Conservation (phyloP, 495 filamentous ascomycete species). For the Xylaria nigripes region DNA sequence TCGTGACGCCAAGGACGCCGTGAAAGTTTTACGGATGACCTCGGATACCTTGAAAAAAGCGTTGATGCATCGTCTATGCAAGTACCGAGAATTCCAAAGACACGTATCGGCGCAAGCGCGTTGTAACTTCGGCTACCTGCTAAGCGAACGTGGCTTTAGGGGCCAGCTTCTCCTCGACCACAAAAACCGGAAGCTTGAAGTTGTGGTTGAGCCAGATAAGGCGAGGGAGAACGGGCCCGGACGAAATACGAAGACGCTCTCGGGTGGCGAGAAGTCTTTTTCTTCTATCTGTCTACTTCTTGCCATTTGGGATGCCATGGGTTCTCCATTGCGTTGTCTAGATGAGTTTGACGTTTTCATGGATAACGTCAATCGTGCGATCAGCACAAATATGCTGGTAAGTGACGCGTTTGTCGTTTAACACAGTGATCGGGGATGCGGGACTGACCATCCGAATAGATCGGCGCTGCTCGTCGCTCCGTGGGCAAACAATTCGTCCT, state of each 20-base stretch:
- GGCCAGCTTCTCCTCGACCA: conserved; percentile 76
- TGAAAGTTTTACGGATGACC: conserved; percentile 42
- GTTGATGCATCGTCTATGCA: conserved; percentile 58
- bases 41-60: conserved; percentile 54
- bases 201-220: conserved; percentile 78
- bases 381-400: conserved; percentile 93
- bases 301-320: conserved; percentile 96
- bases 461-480: conserved; percentile 71
- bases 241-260: conserved; percentile 81
- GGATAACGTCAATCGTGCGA: conserved; percentile 91
- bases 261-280: conserved; percentile 95
- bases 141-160: conserved; percentile 82
- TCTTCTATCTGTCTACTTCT: conserved; percentile 90
- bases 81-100: conserved; percentile 73
- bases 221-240: conserved; percentile 55
- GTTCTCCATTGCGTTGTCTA: conserved; percentile 83
- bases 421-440: conserved; percentile 11
- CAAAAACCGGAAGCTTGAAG: conserved; percentile 57
- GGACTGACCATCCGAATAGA: conserved; percentile 36
- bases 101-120: conserved; percentile 78
- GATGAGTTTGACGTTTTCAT: conserved; percentile 99
- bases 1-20: conserved; percentile 28
- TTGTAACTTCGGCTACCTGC: conserved; percentile 75
- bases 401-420: conserved; percentile 18
- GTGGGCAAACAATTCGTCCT: conserved; percentile 91